Base-by-base conservation (phyloP, 140 eudicot species). In the Flaveria floridana region DNA sequence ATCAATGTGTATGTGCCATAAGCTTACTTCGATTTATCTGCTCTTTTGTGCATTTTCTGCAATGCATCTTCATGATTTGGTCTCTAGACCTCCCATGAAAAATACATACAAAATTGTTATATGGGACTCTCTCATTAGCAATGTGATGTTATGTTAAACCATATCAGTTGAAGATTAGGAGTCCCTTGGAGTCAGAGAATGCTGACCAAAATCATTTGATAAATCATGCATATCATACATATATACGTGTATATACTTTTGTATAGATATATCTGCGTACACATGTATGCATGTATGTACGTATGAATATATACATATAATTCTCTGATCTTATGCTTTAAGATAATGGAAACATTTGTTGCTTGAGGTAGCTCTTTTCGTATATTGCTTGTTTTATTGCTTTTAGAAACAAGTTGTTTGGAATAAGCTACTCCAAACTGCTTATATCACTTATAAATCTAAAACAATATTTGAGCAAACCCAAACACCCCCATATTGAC, bases 31-130 rank as follows among this genome's bases (percentile, higher is more conserved):
- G 59, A 30, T 26, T 69, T 70, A 44, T 37, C 23, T 64, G 13
- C 46, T 25, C 41, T 19, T 51, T 14, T 48, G 64, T 55, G 42
- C 41, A 34, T 52, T 68, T 76, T 42, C 61, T 21, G 68, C 72
- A 20, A 53, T 42, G 42, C 58, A 52, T 14, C 59, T 26, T 59
- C 14, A 61, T 30, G 76, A 20, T 67, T 6, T 55, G 59, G 25
- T 15, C 23, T 53, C 21, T 42, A 59, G 75, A 63, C 69, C 48
- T 58, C 26, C 25, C 34, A 34, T 15, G 4, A 76, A 11, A 37
- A 55, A 25, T 26, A 53, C 47, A 67, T 7, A 59, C 4, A 0
- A 59, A 59, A 23, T 2, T 59, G 18, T 59, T 57, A 19, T 19
- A 57, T 19, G 65, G 15, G 6, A 20, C 34, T 10, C 21, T 57